Base-by-base conservation (phyloP, 2,329 filamentous ascomycete species). In the Epichloe coenophiala region DNA sequence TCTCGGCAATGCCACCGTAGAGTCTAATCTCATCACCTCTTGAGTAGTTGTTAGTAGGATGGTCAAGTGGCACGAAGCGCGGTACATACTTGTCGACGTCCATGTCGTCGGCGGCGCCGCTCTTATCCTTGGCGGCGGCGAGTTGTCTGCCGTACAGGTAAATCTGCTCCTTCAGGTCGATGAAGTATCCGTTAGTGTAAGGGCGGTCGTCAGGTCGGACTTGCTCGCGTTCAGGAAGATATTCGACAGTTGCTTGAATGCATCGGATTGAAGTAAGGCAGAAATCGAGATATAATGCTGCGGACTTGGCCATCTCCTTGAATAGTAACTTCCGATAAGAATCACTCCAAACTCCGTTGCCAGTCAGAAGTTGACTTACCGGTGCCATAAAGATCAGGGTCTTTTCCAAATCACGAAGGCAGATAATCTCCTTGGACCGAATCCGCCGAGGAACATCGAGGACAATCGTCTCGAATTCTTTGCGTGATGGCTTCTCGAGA, bases 111-210 rank as follows among this genome's bases (percentile, higher is more conserved):
- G 76, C 73, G 55, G 78, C 74, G 54, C 73, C 74, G 62, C 78
- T 74, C 61, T 81, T 81, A 61, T 84, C 78, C 62, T 88, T 83
- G 57, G 83, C 80, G 58, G 83, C 82, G 56, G 84, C 83, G 61
- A 96, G 81, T 65, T 93, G 86, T 61, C 83, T 80, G 54, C 88
- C 90, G 79, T 95, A 95, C 65, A 88, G 80, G 65, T 83, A 81
- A 60, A 96, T 89, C 78, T 96, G 90, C 66, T 94, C 88, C 66
- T 94, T 84, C 54, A 97, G 82, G 72, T 97, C 91, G 71, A 96
- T 84, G 66, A 96, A 96, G 71, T 97, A 97, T 65, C 88, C 88
- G 77, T 86, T 88, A 76, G 84, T 93, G 75, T 96, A 97, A 58
- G 89, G 88, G 61, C 86, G 83, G 68, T 97, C 91, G 68, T 80